Percentiles rank a stretch among this genome's conserved stretches.
phyloP scores from a whole-genome alignment of 2,329 filamentous ascomycete species.

The Aspergillus proliferans region DNA sequence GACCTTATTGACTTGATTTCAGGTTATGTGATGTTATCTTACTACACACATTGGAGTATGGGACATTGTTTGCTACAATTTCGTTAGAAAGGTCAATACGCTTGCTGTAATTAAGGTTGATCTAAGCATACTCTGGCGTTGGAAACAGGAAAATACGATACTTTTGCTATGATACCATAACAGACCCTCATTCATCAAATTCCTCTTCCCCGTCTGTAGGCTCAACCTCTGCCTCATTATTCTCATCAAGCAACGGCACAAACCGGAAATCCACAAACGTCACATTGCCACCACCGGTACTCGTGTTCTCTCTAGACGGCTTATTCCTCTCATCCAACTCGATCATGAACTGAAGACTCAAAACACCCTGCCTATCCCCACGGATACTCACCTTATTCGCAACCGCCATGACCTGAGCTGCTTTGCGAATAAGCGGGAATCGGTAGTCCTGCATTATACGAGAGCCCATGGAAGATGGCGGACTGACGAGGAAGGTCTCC shows the following conservation, averaged over 20 bases:
- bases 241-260: slow-evolving; percentile 40
- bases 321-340: slow-evolving; percentile 59
- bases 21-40: slow-evolving; percentile 10
- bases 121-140: not conserved
- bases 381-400: slow-evolving; percentile 89
- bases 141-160: not conserved
- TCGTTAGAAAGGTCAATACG: not conserved
- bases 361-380: slow-evolving; percentile 78
- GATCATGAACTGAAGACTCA: slow-evolving; percentile 95
- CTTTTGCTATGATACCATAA: not conserved
- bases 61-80: not conserved
- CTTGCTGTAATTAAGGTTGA: not conserved
- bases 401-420: slow-evolving; percentile 84
- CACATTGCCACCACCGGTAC: slow-evolving; percentile 24
- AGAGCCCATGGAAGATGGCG: slow-evolving; percentile 50
- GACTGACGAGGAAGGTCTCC: slow-evolving; percentile 51
- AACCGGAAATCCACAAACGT: slow-evolving; percentile 45
- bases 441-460: slow-evolving; percentile 74
- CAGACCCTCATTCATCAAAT: not conserved
- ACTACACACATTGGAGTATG: not conserved
- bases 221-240: slow-evolving; percentile 20
- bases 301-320: slow-evolving; percentile 16
- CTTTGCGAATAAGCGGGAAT: slow-evolving; percentile 78
- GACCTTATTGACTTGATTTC: slow-evolving; percentile 1
- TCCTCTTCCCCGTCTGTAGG: slow-evolving; percentile 1